A percentile compares a stretch with the other conserved stretches of the same genome.
phyloP scores from a whole-genome alignment of 345 rosid genomes.

The Ceriops decandra region DNA sequence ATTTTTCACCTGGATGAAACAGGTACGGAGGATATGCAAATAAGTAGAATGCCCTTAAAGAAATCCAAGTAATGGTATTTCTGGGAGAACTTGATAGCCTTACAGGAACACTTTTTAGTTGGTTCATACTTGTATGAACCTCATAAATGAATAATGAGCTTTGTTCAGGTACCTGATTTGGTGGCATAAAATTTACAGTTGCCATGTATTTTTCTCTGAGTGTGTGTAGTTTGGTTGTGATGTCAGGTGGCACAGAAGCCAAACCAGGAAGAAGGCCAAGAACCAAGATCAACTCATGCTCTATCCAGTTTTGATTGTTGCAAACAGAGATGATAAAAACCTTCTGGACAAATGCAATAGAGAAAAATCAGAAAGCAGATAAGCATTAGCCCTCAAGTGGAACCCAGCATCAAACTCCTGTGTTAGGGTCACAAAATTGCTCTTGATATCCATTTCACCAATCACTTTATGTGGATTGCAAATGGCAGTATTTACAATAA shows the following conservation, averaged over 20 bases:
- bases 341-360: conserved; percentile 48
- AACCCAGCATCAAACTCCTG: not conserved
- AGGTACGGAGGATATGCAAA: not conserved
- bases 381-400: not conserved
- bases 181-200: conserved; percentile 41
- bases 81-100: not conserved
- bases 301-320: conserved; percentile 94
- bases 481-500: too few species aligned
- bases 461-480: not conserved
- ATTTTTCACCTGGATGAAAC: conserved; percentile 54
- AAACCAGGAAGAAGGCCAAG: conserved; percentile 76
- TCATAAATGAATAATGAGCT: not conserved
- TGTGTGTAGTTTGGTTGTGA: conserved; percentile 54
- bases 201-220: conserved; percentile 66
- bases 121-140: not conserved
- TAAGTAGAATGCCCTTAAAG: not conserved
- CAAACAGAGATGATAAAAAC: conserved; percentile 85
- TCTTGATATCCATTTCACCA: not conserved
- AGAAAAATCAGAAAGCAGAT: not conserved
- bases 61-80: not conserved
- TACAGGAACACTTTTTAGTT: not conserved
- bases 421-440: not conserved
- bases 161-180: conserved; percentile 49
- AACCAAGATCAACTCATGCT: conserved; percentile 83
- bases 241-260: conserved; percentile 54